Base-by-base conservation (phyloP, 2,329 filamentous ascomycete species). In the Aureobasidium sp. region DNA sequence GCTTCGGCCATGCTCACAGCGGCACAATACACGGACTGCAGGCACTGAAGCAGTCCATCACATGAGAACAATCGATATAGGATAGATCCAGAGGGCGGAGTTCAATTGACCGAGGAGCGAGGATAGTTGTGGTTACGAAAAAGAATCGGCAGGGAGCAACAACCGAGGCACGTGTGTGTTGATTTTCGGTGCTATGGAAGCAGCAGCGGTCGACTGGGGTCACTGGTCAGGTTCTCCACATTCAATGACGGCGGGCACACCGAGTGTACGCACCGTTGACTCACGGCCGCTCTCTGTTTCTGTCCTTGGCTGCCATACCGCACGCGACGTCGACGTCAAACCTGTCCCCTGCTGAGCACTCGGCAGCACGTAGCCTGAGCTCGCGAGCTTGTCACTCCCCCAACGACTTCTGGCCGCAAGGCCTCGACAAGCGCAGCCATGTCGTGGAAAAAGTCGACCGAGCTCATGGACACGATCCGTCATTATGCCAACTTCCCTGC, bases 401-500 rank as follows among this genome's bases (percentile, higher is more conserved):
- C n/a, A n/a, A n/a, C 14, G 22, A 42, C 29, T 22, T 41, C 41
- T 61, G 66, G 65, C 65, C 64, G 52, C 44, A 42, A 59, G 64
- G 65, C 65, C 65, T 63, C 36, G 41, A 48, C 49, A 53, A 37
- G 31, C 57, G 44, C 52, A 59, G 62, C 42, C 62, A 97, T 97
- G 92, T 89, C 89, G 81, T 97, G 93, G 93, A 96, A 88, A 81
- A 88, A 87, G 75, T 89, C 89, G 66, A 89, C 92, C 77, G 84
- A 85, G 79, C 79, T 97, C 86, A 94, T 96, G 90, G 89, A 94
- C 70, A 96, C 89, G 81, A 97, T 97, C 87, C 87, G 88, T 77
- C 91, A 97, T 79, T 97, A 97, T 84, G 90, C 91, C 76, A 91
- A 87, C 77, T 99, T 97, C 77, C 94, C 94, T 67, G 94, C 94